These are phyloP conservation scores for Irpex lacteus DNA, from an alignment of 1,284 basidiomycete genomes.

Conservation along the genomic window DNA sequence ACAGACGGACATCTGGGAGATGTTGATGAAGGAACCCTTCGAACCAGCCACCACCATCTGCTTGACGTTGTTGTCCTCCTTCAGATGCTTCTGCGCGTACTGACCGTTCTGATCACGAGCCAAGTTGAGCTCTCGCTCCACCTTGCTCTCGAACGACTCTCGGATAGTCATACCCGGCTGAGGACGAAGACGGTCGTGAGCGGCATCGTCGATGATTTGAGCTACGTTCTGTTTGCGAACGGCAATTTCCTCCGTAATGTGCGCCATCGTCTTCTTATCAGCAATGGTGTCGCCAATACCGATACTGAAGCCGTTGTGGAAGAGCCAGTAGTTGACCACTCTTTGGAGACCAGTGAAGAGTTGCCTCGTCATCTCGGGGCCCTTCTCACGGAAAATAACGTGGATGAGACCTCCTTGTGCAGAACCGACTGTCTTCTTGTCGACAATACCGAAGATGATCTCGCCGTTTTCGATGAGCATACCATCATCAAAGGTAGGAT, in stretches of 20 bases:
- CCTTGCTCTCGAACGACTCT: constrained; percentile 94
- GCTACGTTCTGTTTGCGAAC: constrained; percentile 78
- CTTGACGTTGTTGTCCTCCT: constrained; percentile 99
- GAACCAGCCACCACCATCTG: constrained; percentile 99
- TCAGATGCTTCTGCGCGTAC: constrained; percentile 93
- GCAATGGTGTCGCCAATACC: constrained; percentile 99
- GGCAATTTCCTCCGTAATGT: constrained; percentile 83
- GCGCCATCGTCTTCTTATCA: constrained; percentile 84
- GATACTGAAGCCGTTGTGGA: constrained; percentile 99
- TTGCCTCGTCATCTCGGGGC: constrained; percentile 88
- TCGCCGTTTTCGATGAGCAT: constrained; percentile 98
- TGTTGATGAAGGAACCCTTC: constrained; percentile 99
- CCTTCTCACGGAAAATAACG: constrained; percentile 97
- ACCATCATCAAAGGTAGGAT: constrained; percentile 89
- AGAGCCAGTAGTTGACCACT: constrained; percentile 97
- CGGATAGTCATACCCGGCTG: constrained; percentile 98
- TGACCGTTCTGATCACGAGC: constrained; percentile 97
- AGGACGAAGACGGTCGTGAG: constrained; percentile 82
- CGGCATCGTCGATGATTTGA: constrained; percentile 74
- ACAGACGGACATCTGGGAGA: constrained; percentile 99
- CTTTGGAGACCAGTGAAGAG: constrained; percentile 95
- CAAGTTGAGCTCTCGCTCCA: constrained; percentile 90
- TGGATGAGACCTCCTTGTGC: constrained; percentile 94
- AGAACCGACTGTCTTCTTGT: constrained; percentile 98
- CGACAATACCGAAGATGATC: constrained; percentile 92